These are phyloP conservation scores for Chloroidium sp. DNA, from an alignment of 163 green algal genomes.

Conservation along the genomic window DNA sequence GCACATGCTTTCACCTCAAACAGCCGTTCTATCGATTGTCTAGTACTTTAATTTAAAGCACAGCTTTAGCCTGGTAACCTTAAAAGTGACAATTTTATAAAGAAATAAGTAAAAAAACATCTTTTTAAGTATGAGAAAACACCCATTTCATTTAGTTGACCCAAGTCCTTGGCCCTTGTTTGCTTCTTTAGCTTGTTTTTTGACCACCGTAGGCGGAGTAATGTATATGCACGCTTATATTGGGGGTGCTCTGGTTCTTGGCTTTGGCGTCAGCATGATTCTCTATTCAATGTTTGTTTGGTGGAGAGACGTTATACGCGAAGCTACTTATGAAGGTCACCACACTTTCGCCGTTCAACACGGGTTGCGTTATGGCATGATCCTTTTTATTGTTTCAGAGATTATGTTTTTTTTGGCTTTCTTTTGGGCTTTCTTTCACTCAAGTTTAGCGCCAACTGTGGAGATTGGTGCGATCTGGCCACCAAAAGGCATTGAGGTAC, in stretches of 20 bases:
- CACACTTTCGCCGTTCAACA: slow-evolving; percentile 44
- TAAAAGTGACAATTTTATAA: no score
- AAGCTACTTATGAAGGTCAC: slow-evolving; percentile 51
- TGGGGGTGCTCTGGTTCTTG: slow-evolving; percentile 36
- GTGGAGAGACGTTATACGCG: slow-evolving; percentile 57
- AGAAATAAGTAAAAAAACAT: no score
- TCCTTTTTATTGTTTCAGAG: slow-evolving; percentile 59
- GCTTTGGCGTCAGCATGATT: slow-evolving; percentile 44
- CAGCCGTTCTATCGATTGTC: no score
- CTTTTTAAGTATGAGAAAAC: slow-evolving; percentile 60
- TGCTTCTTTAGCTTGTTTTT: slow-evolving; percentile 42
- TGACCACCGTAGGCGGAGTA: slow-evolving; percentile 43
- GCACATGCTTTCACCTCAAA: no score
- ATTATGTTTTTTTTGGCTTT: slow-evolving; percentile 60
- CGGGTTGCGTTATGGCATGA: slow-evolving; percentile 48
- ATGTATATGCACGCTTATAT: slow-evolving; percentile 58
- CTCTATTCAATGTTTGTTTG: slow-evolving; percentile 57
- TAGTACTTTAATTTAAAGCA: no score
- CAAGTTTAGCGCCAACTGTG: slow-evolving; percentile 53
- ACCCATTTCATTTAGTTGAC: slow-evolving; percentile 61
- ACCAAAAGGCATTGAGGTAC: slow-evolving; percentile 53
- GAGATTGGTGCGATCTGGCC: slow-evolving; percentile 58
- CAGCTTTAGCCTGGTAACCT: no score
- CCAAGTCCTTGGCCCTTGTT: slow-evolving; percentile 52
- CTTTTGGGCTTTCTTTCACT: slow-evolving; percentile 69